phyloP scores from a whole-genome alignment of 2,329 filamentous ascomycete species.

The Grosmannia serpens region DNA sequence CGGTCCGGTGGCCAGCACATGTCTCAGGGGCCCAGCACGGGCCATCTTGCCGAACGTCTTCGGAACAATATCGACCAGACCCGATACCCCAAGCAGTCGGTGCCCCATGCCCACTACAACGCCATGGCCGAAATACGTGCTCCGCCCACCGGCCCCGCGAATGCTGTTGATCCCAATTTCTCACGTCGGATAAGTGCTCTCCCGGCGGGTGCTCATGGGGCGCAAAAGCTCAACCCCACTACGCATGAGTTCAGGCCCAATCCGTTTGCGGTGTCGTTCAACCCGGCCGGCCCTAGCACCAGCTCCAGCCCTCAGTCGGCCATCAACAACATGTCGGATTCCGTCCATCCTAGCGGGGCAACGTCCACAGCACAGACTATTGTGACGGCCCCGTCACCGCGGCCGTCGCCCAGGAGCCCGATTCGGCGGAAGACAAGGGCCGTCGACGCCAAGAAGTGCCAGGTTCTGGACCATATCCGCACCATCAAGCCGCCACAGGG shows the following conservation, averaged over 20 bases:
- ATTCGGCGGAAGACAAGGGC: constrained; percentile 62
- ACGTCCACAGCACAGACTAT: not conserved
- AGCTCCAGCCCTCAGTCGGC: constrained; percentile 60
- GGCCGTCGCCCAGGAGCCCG: constrained; percentile 16
- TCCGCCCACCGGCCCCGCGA: constrained; percentile 63
- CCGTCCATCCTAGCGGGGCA: constrained; percentile 10
- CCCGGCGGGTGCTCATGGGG: constrained; percentile 32
- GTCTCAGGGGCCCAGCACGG: constrained; percentile 28
- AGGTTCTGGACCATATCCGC: constrained; percentile 42
- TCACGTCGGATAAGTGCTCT: constrained; percentile 40
- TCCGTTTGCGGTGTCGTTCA: constrained; percentile 70
- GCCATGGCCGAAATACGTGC: constrained; percentile 52
- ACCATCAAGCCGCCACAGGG: constrained; percentile 38
- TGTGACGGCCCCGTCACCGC: constrained; percentile 4
- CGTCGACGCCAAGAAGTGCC: constrained; percentile 59
- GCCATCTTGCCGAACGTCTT: constrained; percentile 37
- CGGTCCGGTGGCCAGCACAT: constrained; percentile 31
- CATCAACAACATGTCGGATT: constrained; percentile 32
- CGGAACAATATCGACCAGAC: constrained; percentile 34
- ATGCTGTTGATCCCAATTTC: constrained; percentile 39
- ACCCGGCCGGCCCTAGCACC: constrained; percentile 56
- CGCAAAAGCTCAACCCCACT: constrained; percentile 51
- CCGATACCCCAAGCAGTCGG: constrained; percentile 22
- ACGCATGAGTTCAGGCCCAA: constrained; percentile 77
- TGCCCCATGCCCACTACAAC: constrained; percentile 26